Conservation (phyloP, 306 rosid genomes). For the Fagus crenata region DNA sequence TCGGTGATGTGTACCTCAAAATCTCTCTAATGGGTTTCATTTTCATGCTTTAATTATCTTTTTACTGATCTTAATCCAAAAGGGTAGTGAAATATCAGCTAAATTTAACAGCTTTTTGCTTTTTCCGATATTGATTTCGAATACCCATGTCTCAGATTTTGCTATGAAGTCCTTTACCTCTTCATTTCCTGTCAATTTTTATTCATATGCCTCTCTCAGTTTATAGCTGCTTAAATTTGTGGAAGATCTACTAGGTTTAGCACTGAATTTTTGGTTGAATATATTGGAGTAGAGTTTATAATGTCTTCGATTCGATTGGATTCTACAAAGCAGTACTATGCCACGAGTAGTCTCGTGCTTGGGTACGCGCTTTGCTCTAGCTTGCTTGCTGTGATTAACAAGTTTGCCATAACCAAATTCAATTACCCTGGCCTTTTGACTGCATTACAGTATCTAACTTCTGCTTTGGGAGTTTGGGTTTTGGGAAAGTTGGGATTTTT, state of each 20-base stretch:
- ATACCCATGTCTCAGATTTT: constrained; percentile 27
- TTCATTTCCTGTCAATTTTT: constrained; percentile 12
- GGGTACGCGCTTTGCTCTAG: constrained; percentile 94
- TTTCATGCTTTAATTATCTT: background rate
- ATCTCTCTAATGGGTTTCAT: background rate
- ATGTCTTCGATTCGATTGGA: constrained; percentile 62
- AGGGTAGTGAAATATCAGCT: background rate
- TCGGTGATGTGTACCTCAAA: constrained; percentile 39
- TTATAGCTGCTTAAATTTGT: constrained; percentile 6
- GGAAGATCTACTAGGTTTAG: constrained; percentile 15
- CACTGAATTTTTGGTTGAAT: constrained; percentile 5
- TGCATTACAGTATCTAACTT: constrained; percentile 82
- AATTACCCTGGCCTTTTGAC: constrained; percentile 91
- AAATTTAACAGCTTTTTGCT: background rate
- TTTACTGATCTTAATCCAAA: background rate
- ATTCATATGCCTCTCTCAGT: background rate
- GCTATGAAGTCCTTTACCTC: background rate
- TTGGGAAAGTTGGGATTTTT: constrained; percentile 74
- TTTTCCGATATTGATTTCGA: constrained; percentile 16
- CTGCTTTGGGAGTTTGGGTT: constrained; percentile 76
- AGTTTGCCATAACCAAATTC: constrained; percentile 86
- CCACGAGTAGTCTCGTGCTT: constrained; percentile 69
- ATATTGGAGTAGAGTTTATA: constrained; percentile 5
- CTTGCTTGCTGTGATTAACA: constrained; percentile 89
- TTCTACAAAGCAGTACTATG: constrained; percentile 51